Percentiles rank a stretch among this genome's conserved stretches.
These are phyloP conservation scores for Globisporangium nunn DNA, from an alignment of 352 stramenopile genomes.

Conservation along the genomic window DNA sequence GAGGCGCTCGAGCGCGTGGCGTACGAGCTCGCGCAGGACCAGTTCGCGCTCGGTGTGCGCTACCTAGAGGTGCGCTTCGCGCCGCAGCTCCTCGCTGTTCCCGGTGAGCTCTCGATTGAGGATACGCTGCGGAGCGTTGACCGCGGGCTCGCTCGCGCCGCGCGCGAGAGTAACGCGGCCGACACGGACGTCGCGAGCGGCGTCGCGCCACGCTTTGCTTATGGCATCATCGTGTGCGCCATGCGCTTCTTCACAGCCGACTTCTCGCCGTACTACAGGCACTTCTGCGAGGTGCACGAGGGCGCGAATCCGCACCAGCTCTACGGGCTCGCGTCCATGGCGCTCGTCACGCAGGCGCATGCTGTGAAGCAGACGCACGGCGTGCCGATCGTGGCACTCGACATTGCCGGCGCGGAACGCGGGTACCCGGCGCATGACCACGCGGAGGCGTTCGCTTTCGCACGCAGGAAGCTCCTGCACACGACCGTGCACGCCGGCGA, in stretches of 20 bases:
- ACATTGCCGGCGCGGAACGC: slow-evolving; percentile 77
- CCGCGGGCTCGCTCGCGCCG: slow-evolving; percentile 49
- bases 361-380: slow-evolving; percentile 52
- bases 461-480: slow-evolving; percentile 85
- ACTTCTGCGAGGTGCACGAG: slow-evolving; percentile 78
- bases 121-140: slow-evolving; percentile 69
- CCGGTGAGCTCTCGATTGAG: slow-evolving; percentile 55
- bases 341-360: slow-evolving; percentile 75
- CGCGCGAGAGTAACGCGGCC: slow-evolving; percentile 54
- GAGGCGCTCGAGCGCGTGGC: slow-evolving; percentile 73
- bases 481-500: slow-evolving; percentile 87
- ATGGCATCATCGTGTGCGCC: slow-evolving; percentile 86
- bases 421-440: slow-evolving; percentile 80
- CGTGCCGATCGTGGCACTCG: slow-evolving; percentile 82
- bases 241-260: slow-evolving; percentile 85
- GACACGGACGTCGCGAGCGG: slow-evolving; percentile 41
- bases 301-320: slow-evolving; percentile 64
- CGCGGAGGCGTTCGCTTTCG: slow-evolving; percentile 74
- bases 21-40: slow-evolving; percentile 81
- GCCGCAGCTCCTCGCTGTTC: slow-evolving; percentile 68
- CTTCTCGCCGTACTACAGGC: slow-evolving; percentile 78
- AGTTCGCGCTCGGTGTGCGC: slow-evolving; percentile 66
- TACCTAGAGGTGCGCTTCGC: slow-evolving; percentile 88
- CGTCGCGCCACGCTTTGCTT: slow-evolving; percentile 59
- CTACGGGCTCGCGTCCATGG: slow-evolving; percentile 78